Evolutionary conservation across 345 rosid genomes (phyloP).

Genomic region (Rhodamnia rubescens): DNA sequence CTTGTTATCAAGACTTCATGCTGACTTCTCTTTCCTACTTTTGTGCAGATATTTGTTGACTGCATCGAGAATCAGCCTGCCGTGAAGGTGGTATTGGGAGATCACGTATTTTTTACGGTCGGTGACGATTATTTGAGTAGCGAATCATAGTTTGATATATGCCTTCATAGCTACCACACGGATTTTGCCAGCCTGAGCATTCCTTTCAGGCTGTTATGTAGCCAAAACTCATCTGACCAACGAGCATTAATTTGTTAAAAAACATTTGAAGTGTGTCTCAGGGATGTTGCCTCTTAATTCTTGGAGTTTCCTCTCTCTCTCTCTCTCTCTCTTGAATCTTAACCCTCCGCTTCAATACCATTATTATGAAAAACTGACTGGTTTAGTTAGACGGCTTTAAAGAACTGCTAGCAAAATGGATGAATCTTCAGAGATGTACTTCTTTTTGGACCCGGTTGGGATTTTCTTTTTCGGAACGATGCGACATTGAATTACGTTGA

Average conservation of each 20-base stretch:
- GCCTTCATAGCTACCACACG: neutral
- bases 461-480: neutral
- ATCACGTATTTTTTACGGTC: constrained; percentile 45
- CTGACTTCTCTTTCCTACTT: neutral
- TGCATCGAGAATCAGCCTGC: constrained; percentile 50
- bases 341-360: neutral
- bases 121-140: constrained; percentile 34
- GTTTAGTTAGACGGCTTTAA: neutral
- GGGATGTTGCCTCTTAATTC: neutral
- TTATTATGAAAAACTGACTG: neutral
- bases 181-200: neutral
- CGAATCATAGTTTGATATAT: neutral
- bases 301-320: neutral
- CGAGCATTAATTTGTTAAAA: neutral
- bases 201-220: neutral
- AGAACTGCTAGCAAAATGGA: neutral
- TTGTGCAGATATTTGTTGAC: constrained; percentile 40
- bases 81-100: constrained; percentile 35
- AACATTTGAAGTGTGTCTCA: neutral
- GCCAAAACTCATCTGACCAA: neutral
- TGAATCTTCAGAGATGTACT: neutral
- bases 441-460: neutral
- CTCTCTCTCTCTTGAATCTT: neutral
- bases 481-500: neutral
- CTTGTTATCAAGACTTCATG: neutral